Conservation (phyloP, 1,284 basidiomycete genomes). For the Moniliella sp. region DNA sequence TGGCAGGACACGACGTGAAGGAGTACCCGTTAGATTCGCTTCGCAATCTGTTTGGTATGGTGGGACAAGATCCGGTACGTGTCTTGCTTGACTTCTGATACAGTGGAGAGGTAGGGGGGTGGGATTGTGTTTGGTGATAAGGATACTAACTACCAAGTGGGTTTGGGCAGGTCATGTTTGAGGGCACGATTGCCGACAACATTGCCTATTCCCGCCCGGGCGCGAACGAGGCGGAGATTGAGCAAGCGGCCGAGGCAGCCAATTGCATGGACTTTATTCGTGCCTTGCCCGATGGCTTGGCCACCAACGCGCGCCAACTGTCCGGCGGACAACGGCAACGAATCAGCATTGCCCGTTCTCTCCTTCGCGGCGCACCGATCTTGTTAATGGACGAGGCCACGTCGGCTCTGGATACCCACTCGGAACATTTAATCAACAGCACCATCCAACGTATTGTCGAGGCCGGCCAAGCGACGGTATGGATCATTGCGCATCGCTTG, state of each 20-base stretch:
- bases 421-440: too few relatives aligned
- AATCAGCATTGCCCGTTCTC: constrained; percentile 27
- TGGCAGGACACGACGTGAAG: constrained; percentile 61
- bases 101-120: not conserved
- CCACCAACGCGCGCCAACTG: constrained; percentile 3
- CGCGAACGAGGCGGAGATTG: constrained; percentile 48
- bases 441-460: too few relatives aligned
- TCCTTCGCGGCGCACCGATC: constrained; percentile 21
- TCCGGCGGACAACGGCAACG: constrained; percentile 29
- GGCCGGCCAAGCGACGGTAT: too few relatives aligned
- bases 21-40: too few relatives aligned
- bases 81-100: constrained; percentile 7
- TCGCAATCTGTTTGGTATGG: too few relatives aligned
- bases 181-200: constrained; percentile 30
- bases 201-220: constrained; percentile 49
- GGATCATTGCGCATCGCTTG: constrained; percentile 28
- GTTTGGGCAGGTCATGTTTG: not conserved
- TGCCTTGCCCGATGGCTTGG: not conserved
- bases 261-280: not conserved
- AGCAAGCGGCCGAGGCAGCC: not conserved
- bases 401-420: constrained; percentile 24
- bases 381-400: constrained; percentile 28
- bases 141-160: too few relatives aligned
- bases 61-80: constrained; percentile 21
- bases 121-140: too few relatives aligned